Evolutionary conservation across 306 rosid species (phyloP).

Genomic region (Senna tora): DNA sequence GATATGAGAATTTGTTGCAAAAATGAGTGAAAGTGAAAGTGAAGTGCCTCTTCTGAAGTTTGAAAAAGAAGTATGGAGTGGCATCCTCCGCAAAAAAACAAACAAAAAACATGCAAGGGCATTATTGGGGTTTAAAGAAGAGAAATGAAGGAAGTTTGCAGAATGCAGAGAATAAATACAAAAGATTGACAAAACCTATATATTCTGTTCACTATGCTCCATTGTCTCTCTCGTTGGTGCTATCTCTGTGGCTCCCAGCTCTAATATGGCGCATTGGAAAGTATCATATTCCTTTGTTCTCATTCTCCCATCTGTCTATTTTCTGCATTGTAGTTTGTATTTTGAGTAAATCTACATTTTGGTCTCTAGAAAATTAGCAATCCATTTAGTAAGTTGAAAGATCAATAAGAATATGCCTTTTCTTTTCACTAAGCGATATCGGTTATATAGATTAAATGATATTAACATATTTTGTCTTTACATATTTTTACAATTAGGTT

Average conservation of each 20-base stretch:
- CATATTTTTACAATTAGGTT: too few species aligned
- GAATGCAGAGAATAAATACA: slow-evolving; percentile 21
- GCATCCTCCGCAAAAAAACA: too few species aligned
- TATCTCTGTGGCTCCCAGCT: slow-evolving; percentile 33
- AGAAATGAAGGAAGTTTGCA: neutral
- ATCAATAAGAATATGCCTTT: too few species aligned
- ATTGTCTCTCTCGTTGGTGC: neutral
- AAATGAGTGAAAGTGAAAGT: neutral
- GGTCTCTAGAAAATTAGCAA: too few species aligned
- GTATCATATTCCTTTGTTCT: slow-evolving; percentile 43
- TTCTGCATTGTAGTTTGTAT: slow-evolving; percentile 11
- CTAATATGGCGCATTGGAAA: slow-evolving; percentile 12
- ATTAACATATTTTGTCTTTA: too few species aligned
- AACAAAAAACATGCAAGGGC: neutral
- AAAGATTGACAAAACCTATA: slow-evolving; percentile 29
- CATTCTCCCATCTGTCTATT: neutral
- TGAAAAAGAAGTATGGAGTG: neutral
- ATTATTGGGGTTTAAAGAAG: neutral
- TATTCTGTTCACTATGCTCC: slow-evolving; percentile 14
- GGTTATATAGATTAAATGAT: too few species aligned
- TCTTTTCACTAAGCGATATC: too few species aligned
- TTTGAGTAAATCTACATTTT: too few species aligned
- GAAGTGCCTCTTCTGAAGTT: neutral
- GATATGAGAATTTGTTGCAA: neutral
- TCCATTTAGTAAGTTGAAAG: too few species aligned